Evolutionary conservation across 1,284 basidiomycete species (phyloP), one percentile per base, ranked within the genome.

Genomic region (Agaricales sp.): DNA sequence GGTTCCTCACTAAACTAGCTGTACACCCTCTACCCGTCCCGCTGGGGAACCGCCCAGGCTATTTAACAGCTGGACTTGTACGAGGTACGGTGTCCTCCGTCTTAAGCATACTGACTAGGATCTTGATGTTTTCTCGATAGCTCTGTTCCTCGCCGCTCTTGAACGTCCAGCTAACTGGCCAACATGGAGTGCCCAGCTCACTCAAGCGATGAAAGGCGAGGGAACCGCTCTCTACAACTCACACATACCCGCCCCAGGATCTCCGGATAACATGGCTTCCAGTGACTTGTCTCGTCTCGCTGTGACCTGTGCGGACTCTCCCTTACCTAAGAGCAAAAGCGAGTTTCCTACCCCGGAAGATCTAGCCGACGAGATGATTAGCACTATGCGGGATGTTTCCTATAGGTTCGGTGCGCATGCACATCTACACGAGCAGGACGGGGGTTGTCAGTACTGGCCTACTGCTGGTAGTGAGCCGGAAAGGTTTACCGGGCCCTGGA

Each of bases 51-150:
- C 52, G 55, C 2, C 63, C 66, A 1, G 66, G 65, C 0, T 54
- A 62, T n/a, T 55, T 71, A 4, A 69, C 65, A 3, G 59, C 59
- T 4, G 68, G 68, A 3, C 57, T 60, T 39, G 63, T 59, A 1
- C 54, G 63, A 21, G 57, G 63, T 65, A 52, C 3, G 58, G 50
- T n/a, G 21, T 12, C 23, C n/a, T 35, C 22, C 14, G 41, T 41
- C 4, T 13, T 26, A 2, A 19, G 14, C 30, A 11, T 2, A 43
- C 14, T 12, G 14, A n/a, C 18, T 12, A 4, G 20, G 20, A 16
- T 13, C 13, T 41, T 18, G 23, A 20, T 22, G n/a, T 35, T 8
- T 43, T 2, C 26, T 6, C 46, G 20, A 18, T 19, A 53, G 56
- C 39, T 22, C 12, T 55, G 3, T 48, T 55, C 3, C 46, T 51